Conservation (phyloP, 2,329 filamentous ascomycete genomes). For the Fusarium napiforme region DNA sequence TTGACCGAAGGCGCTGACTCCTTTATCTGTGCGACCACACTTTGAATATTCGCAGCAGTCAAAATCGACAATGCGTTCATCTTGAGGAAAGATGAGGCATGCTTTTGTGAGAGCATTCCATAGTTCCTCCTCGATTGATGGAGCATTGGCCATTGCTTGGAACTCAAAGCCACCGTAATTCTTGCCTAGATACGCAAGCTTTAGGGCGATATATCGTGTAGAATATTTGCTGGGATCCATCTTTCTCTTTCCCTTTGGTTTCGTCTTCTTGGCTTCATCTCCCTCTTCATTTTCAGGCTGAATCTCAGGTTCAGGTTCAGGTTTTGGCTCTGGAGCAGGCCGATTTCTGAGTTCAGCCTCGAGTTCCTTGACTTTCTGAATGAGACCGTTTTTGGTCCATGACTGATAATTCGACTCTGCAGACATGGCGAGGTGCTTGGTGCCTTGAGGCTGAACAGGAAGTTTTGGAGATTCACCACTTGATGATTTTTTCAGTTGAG, state of each 20-base stretch:
- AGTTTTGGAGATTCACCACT: slow-evolving; percentile 38
- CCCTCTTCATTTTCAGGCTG: slow-evolving; percentile 6
- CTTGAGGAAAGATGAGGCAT: slow-evolving; percentile 80
- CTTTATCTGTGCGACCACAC: slow-evolving; percentile 90
- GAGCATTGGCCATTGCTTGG: slow-evolving; percentile 75
- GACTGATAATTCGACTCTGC: slow-evolving; percentile 64
- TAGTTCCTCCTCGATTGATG: slow-evolving; percentile 91
- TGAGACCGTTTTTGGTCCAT: slow-evolving; percentile 76
- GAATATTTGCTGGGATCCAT: slow-evolving; percentile 85
- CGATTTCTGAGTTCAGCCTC: slow-evolving; percentile 72
- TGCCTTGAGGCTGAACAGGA: slow-evolving; percentile 22
- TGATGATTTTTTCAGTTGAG: slow-evolving; percentile 17
- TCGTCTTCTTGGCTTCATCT: slow-evolving; percentile 37
- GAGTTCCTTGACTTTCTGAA: slow-evolving; percentile 73
- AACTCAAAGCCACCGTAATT: slow-evolving; percentile 95
- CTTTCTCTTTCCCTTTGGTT: slow-evolving; percentile 59
- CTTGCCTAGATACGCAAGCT: slow-evolving; percentile 92
- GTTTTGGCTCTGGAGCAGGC: slow-evolving; percentile 41
- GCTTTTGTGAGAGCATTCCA: slow-evolving; percentile 91
- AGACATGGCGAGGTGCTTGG: slow-evolving; percentile 46
- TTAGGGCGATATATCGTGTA: slow-evolving; percentile 87
- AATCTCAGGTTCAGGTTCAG: neutral
- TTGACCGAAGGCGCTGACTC: slow-evolving; percentile 97
- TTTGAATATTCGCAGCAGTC: slow-evolving; percentile 91
- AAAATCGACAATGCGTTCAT: slow-evolving; percentile 76